Conservation (phyloP, 2,329 filamentous ascomycete genomes). For the Pyricularia sp. region DNA sequence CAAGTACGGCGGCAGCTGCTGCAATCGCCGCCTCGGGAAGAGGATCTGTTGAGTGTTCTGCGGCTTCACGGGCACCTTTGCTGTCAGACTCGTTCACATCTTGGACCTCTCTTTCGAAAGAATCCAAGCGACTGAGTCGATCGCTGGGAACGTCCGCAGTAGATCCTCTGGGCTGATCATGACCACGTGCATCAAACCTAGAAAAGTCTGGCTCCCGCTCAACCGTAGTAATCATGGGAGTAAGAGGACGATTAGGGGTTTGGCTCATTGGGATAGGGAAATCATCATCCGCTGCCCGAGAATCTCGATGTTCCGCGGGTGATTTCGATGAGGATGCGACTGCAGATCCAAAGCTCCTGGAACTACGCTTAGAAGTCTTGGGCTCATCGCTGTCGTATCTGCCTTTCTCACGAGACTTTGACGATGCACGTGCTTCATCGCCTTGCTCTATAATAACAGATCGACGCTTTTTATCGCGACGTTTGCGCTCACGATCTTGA, state of each 20-base stretch:
- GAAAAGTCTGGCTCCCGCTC: constrained; percentile 40
- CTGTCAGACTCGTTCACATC: constrained; percentile 22
- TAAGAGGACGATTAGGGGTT: constrained; percentile 28
- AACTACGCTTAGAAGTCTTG: background rate
- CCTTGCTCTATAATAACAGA: constrained; percentile 1
- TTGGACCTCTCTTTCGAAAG: constrained; percentile 35
- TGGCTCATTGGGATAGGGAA: constrained; percentile 30
- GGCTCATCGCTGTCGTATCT: background rate
- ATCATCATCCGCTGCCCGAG: constrained; percentile 39
- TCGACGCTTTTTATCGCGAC: constrained; percentile 1
- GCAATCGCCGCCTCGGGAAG: constrained; percentile 31
- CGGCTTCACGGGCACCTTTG: constrained; percentile 26
- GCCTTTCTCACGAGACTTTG: background rate
- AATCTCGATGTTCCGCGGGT: constrained; percentile 45
- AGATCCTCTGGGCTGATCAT: background rate
- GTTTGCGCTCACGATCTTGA: constrained; percentile 4
- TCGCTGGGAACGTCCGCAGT: constrained; percentile 11
- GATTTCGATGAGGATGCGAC: constrained; percentile 10
- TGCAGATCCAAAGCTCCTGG: constrained; percentile 5
- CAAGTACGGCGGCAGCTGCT: constrained; percentile 27
- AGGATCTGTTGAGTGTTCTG: constrained; percentile 34
- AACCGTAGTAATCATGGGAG: constrained; percentile 38
- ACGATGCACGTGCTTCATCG: background rate
- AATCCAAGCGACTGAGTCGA: constrained; percentile 35
- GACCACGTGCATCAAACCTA: constrained; percentile 13